Conservation (phyloP, 768 basidiomycete species). For the button mushroom (Agaricus bisporus) region DNA sequence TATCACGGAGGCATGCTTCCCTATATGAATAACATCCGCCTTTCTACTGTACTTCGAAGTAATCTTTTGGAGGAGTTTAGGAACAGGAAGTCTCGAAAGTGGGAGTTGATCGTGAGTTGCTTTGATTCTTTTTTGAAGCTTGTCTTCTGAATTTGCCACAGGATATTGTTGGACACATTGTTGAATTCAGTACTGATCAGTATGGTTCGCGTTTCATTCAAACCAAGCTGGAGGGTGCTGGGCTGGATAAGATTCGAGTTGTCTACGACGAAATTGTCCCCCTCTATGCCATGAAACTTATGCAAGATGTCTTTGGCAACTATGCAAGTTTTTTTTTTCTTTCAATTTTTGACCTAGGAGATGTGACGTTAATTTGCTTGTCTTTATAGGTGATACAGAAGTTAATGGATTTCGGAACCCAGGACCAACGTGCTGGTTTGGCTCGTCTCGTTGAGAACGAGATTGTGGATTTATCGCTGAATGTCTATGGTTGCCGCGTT, state of each 20-base stretch:
- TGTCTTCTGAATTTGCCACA: constrained; percentile 22
- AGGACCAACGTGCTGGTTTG: constrained; percentile 64
- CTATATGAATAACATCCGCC: neutral
- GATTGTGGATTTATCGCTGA: constrained; percentile 68
- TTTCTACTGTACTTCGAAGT: constrained; percentile 5
- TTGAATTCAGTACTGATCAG: constrained; percentile 92
- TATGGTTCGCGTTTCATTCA: constrained; percentile 99
- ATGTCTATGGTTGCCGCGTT: constrained; percentile 96
- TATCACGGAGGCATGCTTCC: constrained; percentile 4
- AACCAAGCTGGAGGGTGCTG: constrained; percentile 66
- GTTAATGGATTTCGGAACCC: constrained; percentile 8
- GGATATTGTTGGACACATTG: constrained; percentile 83
- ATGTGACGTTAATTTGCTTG: neutral
- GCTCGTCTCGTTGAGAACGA: constrained; percentile 72
- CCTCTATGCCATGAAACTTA: constrained; percentile 63
- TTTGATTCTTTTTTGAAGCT: neutral
- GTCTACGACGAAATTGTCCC: constrained; percentile 88
- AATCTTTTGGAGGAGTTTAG: constrained; percentile 77
- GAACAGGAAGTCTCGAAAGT: constrained; percentile 68
- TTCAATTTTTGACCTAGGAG: constrained; percentile 9
- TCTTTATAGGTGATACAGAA: constrained; percentile 6
- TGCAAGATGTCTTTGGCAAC: constrained; percentile 94
- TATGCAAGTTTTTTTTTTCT: too few species aligned
- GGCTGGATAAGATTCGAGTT: constrained; percentile 33
- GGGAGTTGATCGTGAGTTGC: constrained; percentile 67